Percentiles rank a stretch among this genome's conserved stretches.
These are phyloP conservation scores for Anthracocystis setariae DNA, from an alignment of 1,284 basidiomycete species.

Conservation along the genomic window DNA sequence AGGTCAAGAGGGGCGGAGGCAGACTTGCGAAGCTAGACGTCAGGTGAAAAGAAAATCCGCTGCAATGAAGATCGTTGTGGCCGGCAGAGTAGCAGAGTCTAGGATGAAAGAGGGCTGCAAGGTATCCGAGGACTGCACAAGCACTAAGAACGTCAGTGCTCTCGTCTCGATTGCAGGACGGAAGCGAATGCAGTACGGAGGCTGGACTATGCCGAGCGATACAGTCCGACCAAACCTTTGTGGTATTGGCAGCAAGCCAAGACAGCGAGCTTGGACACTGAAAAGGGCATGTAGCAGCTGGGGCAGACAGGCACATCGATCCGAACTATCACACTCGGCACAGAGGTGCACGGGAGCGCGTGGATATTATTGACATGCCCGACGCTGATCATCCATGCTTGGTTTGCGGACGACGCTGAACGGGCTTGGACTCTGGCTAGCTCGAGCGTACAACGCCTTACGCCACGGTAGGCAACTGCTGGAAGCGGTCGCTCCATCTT, in stretches of 20 bases:
- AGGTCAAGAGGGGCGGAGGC: constrained; percentile 2
- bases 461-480: no score
- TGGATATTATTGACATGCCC: not conserved
- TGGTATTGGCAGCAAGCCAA: no score
- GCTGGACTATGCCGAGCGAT: no score
- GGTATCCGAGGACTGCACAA: constrained; percentile 18
- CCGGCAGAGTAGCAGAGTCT: not conserved
- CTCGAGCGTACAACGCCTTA: no score
- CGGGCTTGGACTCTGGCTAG: not conserved
- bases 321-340: no score
- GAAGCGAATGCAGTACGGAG: no score
- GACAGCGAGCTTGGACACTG: not conserved
- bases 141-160: not conserved
- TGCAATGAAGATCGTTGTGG: constrained; percentile 41
- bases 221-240: no score
- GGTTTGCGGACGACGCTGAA: constrained; percentile 9
- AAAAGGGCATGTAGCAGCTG: not conserved
- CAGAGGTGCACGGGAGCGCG: no score
- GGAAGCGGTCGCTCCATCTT: no score
- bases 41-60: no score
- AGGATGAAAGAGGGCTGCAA: constrained; percentile 15
- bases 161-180: no score
- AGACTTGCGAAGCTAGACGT: constrained; percentile 6
- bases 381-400: constrained; percentile 6
- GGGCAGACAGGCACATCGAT: no score